Base-by-base conservation (phyloP, 2,329 filamentous ascomycete genomes). In the Diaporthe australafricana region DNA sequence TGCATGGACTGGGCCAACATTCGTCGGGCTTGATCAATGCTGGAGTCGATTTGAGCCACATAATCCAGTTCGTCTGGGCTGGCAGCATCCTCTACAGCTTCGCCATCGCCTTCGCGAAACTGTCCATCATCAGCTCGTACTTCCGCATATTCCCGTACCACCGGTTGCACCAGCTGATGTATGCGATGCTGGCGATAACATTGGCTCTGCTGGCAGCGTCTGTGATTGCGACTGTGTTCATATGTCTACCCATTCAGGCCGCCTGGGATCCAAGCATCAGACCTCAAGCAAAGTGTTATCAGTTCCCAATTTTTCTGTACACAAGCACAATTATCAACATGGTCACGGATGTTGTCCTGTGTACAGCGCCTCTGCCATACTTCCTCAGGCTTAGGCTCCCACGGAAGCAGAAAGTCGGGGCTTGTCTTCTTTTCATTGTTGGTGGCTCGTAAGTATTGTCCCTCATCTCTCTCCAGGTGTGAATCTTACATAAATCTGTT, bases 61-160 rank as follows among this genome's bases (percentile, higher is more conserved):
- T 62, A 20, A 32, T 71, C 62, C 47, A 63, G 70, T 66, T 71
- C 42, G 38, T 52, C 25, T 71, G 60, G 60, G 48, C 65, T 9
- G 70, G 70, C 17, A 50, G 68, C 5, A 48, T 68, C 35, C 52
- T 71, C 25, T 71, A 68, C 45, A 42, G 48, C 60, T 68, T 71
- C n/a, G 70, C 70, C 22, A 71, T 71, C 22, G 65, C 60, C 11
- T 71, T 71, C 17, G 63, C 70, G 25, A 71, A 71, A 20, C 32
- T 71, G n/a, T 63, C 55, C 32, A 68, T 71, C 70, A 71, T 71
- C 62, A 68, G 48, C 40, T 68, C 53, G 11, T 68, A 71, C 30
- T 68, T 71, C 5, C 70, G 70, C 52, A 71, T 71, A 48, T 68
- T 71, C 16, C 52, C 60, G 11, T 45, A 60, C 30, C 27, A 68